A percentile compares a stretch with the other conserved stretches of the same genome.
phyloP scores from a whole-genome alignment of 805 yeast species.

The Lachancea dasiensis region DNA sequence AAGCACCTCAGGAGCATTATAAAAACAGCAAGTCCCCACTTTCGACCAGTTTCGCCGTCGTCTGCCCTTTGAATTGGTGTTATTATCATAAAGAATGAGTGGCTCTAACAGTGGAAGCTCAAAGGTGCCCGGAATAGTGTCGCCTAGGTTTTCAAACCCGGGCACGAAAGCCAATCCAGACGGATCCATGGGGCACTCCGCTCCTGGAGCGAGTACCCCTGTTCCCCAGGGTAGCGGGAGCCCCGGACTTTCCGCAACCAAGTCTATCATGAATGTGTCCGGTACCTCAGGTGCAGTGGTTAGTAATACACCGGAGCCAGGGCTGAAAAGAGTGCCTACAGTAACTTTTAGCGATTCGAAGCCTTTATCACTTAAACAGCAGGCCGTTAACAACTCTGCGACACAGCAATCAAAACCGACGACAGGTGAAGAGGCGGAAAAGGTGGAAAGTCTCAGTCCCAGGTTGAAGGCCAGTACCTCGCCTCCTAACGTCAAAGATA shows the following conservation, averaged over 20 bases:
- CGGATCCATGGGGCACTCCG: slow-evolving; percentile 13
- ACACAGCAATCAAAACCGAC: slow-evolving; percentile 7
- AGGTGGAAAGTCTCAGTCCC: slow-evolving; percentile 6
- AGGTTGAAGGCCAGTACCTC: slow-evolving; percentile 20
- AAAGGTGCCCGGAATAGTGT: slow-evolving; percentile 15
- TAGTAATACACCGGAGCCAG: slow-evolving; percentile 30
- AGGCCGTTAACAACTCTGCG: slow-evolving; percentile 12
- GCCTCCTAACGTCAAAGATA: slow-evolving; percentile 56
- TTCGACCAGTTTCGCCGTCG: too few species aligned
- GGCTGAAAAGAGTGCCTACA: slow-evolving; percentile 28
- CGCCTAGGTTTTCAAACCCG: slow-evolving; percentile 17
- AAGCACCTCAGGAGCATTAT: too few species aligned
- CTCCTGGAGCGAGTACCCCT: slow-evolving; percentile 13
- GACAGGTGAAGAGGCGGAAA: slow-evolving; percentile 3
- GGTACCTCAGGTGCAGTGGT: slow-evolving; percentile 33
- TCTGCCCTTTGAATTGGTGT: too few species aligned
- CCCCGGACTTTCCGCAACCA: slow-evolving; percentile 24
- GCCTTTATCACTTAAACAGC: slow-evolving; percentile 15
- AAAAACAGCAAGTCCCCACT: too few species aligned
- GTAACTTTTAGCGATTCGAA: slow-evolving; percentile 30
- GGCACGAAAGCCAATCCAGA: slow-evolving; percentile 20
- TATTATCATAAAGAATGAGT: slow-evolving; percentile 6
- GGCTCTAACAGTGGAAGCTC: slow-evolving; percentile 11
- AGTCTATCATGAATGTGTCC: slow-evolving; percentile 31
- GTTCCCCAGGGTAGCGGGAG: slow-evolving; percentile 19